Evolutionary conservation across 139 green algal species (phyloP), one percentile per base, ranked within the genome.

Genomic region (Micromonas pusilla): DNA sequence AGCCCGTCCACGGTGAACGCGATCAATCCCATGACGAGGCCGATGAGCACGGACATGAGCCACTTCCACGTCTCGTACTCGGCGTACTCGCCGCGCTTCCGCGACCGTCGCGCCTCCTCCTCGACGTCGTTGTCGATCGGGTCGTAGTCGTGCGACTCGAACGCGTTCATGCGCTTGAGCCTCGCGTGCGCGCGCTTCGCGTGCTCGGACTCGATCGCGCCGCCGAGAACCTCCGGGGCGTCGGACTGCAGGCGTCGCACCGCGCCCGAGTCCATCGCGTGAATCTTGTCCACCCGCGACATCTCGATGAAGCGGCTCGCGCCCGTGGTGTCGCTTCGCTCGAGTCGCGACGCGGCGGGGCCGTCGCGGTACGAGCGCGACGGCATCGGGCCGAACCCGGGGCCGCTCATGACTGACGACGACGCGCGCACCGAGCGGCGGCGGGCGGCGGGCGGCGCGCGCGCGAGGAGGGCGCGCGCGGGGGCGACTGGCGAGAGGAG

Each of bases 1-100:
- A 68, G 70, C 6, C 79, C 76, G 79, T 91, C 85, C 5, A 90
- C 85, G 32, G 85, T n/a, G 66, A 91, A 91, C 3, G 82, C 82
- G 26, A 83, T 57, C 0, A 86, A 21, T 1, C 87, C 87, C 84
- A 90, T 89, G 19, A 63, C 64, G 0, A 86, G 45, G 0, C 87
- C 87, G 60, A 91, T 89, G 20, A 86, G n/a, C 30, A 84, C 82
- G 53, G 72, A 37, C 13, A 82, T 68, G n/a, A 70, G 26, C 79
- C 83, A 89, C 64, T 67, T 76, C 53, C 62, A 60, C n/a, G 4
- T 57, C 32, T 71, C 72, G 5, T 65, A 36, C 19, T 25, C 28
- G 34, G 70, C 52, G 67, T 81, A 80, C 16, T 77, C 64, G n/a
- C 30, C 79, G 20, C 64, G 6, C 6, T 60, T 37, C 20, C 70